Percentiles rank a stretch among this genome's conserved stretches.
Conservation (phyloP, 495 filamentous ascomycete species). For the Penicillium diatomitis region DNA sequence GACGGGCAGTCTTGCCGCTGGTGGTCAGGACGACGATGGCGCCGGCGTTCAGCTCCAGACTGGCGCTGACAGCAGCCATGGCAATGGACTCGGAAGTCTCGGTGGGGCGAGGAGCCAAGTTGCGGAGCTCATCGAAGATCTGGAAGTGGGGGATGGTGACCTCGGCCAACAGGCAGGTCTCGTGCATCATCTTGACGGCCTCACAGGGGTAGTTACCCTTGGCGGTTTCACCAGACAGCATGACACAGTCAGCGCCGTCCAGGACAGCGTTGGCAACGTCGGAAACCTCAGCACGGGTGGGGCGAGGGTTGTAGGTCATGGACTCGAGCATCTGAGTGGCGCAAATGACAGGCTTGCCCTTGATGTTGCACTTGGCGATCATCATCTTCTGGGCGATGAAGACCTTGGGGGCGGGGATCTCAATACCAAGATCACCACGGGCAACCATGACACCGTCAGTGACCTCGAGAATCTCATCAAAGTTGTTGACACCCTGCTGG, state of each 20-base stretch:
- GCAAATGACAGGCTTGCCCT: slow-evolving; percentile 96
- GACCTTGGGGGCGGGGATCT: slow-evolving; percentile 96
- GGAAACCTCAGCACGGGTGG: slow-evolving; percentile 94
- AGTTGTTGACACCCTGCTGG: slow-evolving; percentile 98
- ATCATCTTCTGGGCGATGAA: slow-evolving; percentile 99
- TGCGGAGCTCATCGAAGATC: slow-evolving; percentile 90
- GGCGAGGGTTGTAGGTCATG: slow-evolving; percentile 99
- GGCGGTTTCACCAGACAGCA: slow-evolving; percentile 97
- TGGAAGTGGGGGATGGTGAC: slow-evolving; percentile 93
- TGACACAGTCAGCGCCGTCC: slow-evolving; percentile 97
- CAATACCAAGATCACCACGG: slow-evolving; percentile 96
- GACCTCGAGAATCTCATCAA: slow-evolving; percentile 89
- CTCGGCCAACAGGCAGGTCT: slow-evolving; percentile 92
- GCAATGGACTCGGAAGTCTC: slow-evolving; percentile 83
- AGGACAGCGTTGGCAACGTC: slow-evolving; percentile 97
- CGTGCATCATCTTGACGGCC: slow-evolving; percentile 94
- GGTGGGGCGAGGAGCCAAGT: slow-evolving; percentile 69
- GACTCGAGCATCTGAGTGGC: slow-evolving; percentile 92
- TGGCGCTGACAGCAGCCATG: slow-evolving; percentile 91
- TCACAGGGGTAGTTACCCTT: slow-evolving; percentile 92
- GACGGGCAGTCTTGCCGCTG: slow-evolving; percentile 80
- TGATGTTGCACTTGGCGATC: slow-evolving; percentile 99
- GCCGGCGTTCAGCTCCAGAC: slow-evolving; percentile 89
- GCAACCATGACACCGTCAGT: slow-evolving; percentile 99
- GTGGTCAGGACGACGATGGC: slow-evolving; percentile 93